A percentile compares a stretch with the other conserved stretches of the same genome.
phyloP scores from a whole-genome alignment of 495 filamentous ascomycete genomes.

The Pseudotulostoma volvatum region DNA sequence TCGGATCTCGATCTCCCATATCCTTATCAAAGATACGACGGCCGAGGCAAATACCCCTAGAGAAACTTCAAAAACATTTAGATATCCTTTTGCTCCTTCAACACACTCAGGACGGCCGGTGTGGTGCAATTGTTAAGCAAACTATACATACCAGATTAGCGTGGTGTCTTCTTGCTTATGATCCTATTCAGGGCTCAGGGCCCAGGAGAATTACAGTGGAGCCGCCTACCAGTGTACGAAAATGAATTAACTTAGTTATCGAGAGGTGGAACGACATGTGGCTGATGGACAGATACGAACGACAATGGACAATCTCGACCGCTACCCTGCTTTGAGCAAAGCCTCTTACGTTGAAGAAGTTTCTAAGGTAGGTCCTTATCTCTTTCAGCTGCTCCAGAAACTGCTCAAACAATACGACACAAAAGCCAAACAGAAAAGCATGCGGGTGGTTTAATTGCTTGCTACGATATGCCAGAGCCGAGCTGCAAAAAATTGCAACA shows the following conservation, averaged over 20 bases:
- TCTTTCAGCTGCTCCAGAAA: neutral
- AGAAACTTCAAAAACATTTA: neutral
- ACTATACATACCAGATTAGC: neutral
- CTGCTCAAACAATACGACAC: neutral
- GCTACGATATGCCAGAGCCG: neutral
- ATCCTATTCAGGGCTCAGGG: neutral
- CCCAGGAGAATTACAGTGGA: neutral
- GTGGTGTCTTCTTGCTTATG: neutral
- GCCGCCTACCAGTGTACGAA: neutral
- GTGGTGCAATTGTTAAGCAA: neutral
- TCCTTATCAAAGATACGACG: neutral
- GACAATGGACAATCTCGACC: neutral
- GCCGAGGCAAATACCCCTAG: neutral
- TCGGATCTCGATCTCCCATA: neutral
- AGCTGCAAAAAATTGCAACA: neutral
- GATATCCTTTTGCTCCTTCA: neutral
- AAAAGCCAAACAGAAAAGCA: neutral
- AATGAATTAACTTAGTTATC: neutral
- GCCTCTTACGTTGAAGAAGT: neutral
- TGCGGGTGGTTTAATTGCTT: neutral
- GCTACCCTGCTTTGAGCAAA: neutral
- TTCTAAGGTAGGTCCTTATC: neutral
- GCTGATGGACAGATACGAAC: neutral
- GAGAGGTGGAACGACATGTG: neutral
- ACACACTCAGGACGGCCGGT: neutral